Percentiles rank a stretch among this genome's conserved stretches.
These are phyloP conservation scores for Isochrysis galbana DNA, from an alignment of 78 protist genomes.

Conservation along the genomic window DNA sequence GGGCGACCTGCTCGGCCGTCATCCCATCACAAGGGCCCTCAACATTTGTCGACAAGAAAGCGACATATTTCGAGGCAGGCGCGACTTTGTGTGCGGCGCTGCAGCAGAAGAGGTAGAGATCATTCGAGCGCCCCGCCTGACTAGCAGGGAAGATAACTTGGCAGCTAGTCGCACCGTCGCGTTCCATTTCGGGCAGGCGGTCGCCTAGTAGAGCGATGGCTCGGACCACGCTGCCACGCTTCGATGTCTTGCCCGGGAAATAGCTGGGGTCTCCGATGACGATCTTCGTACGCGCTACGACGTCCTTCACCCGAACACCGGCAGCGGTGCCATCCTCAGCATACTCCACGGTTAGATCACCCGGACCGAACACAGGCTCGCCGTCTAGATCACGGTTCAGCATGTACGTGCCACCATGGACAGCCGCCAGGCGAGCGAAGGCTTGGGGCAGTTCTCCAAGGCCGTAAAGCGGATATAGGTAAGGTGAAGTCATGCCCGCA, in stretches of 20 bases:
- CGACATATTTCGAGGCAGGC: slow-evolving; percentile 87
- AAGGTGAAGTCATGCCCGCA: slow-evolving; percentile 81
- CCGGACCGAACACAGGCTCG: not conserved
- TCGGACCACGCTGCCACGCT: slow-evolving; percentile 81
- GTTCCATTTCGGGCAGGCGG: slow-evolving; percentile 78
- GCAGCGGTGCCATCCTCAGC: slow-evolving; percentile 63
- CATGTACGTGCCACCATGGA: slow-evolving; percentile 98
- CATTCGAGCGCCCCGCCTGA: slow-evolving; percentile 79
- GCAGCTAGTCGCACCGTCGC: slow-evolving; percentile 50
- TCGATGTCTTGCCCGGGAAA: slow-evolving; percentile 87
- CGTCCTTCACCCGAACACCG: slow-evolving; percentile 82
- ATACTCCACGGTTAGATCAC: not conserved
- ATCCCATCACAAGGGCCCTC: not conserved
- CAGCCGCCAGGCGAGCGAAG: slow-evolving; percentile 89
- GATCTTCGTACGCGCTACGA: slow-evolving; percentile 55
- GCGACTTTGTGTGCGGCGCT: slow-evolving; percentile 83
- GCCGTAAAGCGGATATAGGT: slow-evolving; percentile 98
- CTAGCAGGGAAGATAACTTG: slow-evolving; percentile 91
- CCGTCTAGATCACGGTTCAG: slow-evolving; percentile 85
- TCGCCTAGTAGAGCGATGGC: slow-evolving; percentile 87
- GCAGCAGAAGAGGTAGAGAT: slow-evolving; percentile 86
- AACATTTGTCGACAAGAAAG: slow-evolving; percentile 85
- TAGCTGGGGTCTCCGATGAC: slow-evolving; percentile 96
- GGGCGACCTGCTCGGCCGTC: not conserved
- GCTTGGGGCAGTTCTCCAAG: slow-evolving; percentile 96